Evolutionary conservation across 495 filamentous ascomycete genomes (phyloP).

Genomic region (Terfezia boudieri): DNA sequence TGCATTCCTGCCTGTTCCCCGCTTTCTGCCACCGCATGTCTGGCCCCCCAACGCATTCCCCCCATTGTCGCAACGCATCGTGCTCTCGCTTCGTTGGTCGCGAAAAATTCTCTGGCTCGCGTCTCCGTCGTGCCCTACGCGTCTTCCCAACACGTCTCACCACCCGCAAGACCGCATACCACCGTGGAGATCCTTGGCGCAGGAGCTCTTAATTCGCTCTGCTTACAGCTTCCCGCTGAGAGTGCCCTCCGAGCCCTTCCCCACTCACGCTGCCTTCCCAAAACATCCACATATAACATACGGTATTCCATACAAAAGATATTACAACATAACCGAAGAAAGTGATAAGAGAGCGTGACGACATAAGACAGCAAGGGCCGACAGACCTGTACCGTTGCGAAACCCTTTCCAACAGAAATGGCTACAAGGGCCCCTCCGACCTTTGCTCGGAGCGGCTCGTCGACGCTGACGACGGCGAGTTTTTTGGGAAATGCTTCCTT

Average conservation of each 20-base stretch:
- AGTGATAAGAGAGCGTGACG: too few relatives aligned
- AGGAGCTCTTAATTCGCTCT: too few relatives aligned
- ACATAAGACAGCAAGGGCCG: too few relatives aligned
- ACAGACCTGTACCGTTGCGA: too few relatives aligned
- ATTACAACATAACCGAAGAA: too few relatives aligned
- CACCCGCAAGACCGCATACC: not conserved
- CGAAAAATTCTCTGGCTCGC: not conserved
- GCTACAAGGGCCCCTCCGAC: constrained; percentile 13
- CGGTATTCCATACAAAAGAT: too few relatives aligned
- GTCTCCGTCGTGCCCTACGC: constrained; percentile 7
- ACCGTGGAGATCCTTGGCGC: too few relatives aligned
- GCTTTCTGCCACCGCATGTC: not conserved
- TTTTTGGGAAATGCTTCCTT: constrained; percentile 25
- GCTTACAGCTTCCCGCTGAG: too few relatives aligned
- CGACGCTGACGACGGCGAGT: constrained; percentile 20
- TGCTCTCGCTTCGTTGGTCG: not conserved
- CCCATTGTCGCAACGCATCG: constrained; percentile 1
- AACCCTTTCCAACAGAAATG: not conserved
- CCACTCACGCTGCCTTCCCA: too few relatives aligned
- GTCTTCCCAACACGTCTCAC: constrained; percentile 18
- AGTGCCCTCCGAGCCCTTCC: too few relatives aligned
- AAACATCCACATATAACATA: too few relatives aligned
- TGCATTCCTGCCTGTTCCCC: too few relatives aligned
- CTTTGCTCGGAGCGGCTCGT: constrained; percentile 20
- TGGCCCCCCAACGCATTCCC: not conserved